phyloP scores from a whole-genome alignment of 306 rosid species.

The Albizia julibrissin region DNA sequence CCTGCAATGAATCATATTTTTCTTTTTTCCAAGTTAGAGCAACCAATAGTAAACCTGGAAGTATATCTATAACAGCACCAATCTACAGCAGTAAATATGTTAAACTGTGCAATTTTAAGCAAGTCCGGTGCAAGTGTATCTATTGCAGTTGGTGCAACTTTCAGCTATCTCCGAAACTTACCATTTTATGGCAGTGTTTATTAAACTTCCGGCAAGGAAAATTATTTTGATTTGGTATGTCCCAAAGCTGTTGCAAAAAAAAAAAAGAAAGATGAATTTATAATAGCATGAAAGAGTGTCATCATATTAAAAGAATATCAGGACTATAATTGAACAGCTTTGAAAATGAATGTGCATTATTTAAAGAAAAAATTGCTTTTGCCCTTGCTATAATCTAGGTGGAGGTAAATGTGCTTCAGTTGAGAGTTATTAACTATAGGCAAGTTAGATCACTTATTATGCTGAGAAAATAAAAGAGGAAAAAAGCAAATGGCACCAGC shows the following conservation, averaged over 20 bases:
- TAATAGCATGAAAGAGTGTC: too few species aligned
- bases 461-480: neutral
- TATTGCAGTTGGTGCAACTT: neutral
- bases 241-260: too few species aligned
- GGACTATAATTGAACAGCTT: too few species aligned
- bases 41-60: neutral
- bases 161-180: neutral
- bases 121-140: neutral
- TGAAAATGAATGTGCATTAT: neutral
- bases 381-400: neutral
- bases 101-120: neutral
- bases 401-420: slow-evolving; percentile 1
- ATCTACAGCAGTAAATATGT: neutral
- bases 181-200: neutral
- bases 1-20: neutral
- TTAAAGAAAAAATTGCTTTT: neutral
- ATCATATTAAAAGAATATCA: too few species aligned
- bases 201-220: too few species aligned
- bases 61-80: too few species aligned
- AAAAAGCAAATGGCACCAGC: neutral
- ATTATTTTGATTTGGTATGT: too few species aligned
- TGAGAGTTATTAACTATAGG: neutral
- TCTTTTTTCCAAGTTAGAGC: neutral
- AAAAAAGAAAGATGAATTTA: too few species aligned
- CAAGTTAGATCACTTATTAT: neutral